These are phyloP conservation scores for Osmozyma mogii DNA, from an alignment of 805 yeast species.

Conservation along the genomic window DNA sequence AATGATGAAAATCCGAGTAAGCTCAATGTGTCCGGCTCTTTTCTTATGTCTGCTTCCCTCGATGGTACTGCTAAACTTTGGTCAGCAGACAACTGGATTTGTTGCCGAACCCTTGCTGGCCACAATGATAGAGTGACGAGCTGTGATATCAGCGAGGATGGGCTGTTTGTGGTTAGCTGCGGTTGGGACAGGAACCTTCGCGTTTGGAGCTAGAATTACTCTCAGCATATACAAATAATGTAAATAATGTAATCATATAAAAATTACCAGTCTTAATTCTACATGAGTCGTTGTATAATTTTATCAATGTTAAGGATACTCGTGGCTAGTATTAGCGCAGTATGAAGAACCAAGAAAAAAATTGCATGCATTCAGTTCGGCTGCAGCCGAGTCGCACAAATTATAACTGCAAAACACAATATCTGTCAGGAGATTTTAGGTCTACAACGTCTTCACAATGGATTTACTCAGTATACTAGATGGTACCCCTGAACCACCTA, in stretches of 20 bases:
- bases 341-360: no score
- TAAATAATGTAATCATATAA: no score
- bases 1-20: conserved; percentile 20
- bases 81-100: conserved; percentile 66
- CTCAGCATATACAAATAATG: no score
- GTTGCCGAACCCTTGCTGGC: conserved; percentile 44
- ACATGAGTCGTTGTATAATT: no score
- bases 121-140: conserved; percentile 64
- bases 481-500: conserved; percentile 77
- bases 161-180: conserved; percentile 44
- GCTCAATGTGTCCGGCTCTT: conserved; percentile 33
- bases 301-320: no score
- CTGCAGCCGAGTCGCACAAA: no score
- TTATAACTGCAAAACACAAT: no score
- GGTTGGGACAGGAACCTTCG: conserved; percentile 85
- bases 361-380: no score
- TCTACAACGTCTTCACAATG: conserved; percentile 43
- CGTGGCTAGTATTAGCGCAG: no score
- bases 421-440: no score
- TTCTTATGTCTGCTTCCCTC: conserved; percentile 56
- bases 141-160: conserved; percentile 45
- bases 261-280: no score
- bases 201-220: conserved; percentile 41
- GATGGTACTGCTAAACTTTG: conserved; percentile 58
- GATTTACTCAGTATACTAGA: conserved; percentile 70